Evolutionary conservation across 371 early-diverging fungal genomes (phyloP), one percentile per base, ranked within the genome.

Genomic region (Haplosporangium sp.): DNA sequence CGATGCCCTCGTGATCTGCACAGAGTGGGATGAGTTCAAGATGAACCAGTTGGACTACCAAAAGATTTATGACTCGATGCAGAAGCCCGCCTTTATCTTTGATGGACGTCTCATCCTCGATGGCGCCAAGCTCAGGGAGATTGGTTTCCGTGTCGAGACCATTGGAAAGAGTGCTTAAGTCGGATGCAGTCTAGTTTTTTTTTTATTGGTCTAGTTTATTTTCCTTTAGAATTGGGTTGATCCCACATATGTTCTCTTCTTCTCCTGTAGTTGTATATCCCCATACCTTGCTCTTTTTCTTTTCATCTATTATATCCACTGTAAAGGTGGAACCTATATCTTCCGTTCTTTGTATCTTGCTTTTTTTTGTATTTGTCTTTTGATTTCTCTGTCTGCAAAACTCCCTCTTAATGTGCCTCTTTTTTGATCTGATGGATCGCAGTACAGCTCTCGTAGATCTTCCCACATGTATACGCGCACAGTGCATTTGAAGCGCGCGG

Each of bases 1-100:
- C 43, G 95, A 94, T 84, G 96, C 95, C 38, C 84, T 96, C 59
- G 93, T 96, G 11, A 85, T 98, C 58, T 83, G 90, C 47, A 96
- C 97, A 36, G 95, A 96, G 69, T 98, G 98, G 98, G 93, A 95
- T 77, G 96, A 96, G 87, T 96, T 98, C 86, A 92, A 89, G 81
- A 84, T 82, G 58, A 45, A 69, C 48, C 60, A 83, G 64, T 74
- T 90, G 20, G 94, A 97, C 82, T 97, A 93, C 83, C 47, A 83
- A 54, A 83, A 80, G 76, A 90, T 95, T 60, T 92, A 89, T 70
- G 82, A 83, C n/a, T 74, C 82, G 38, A 95, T 96, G 95, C 85
- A 91, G 63, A 94, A 93, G 86, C 96, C 96, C 45, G 95, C 96
- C 52, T 95, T 93, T 82, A 85, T 96, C 67, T 96, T 98, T 83